phyloP scores from a whole-genome alignment of 352 stramenopile species.

The Detonula confervacea region DNA sequence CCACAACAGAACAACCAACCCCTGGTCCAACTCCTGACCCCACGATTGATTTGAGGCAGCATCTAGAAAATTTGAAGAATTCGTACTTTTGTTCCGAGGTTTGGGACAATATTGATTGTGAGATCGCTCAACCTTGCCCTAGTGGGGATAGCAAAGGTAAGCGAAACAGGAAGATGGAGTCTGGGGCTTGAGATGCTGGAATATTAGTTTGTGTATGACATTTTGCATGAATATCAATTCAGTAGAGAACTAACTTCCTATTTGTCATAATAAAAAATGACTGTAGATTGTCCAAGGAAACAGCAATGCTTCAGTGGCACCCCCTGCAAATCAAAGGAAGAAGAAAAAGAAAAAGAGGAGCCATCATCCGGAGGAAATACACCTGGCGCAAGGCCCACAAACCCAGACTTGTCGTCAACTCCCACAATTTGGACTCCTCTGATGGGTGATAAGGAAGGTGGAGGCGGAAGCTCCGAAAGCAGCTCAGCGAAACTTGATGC shows the following conservation, averaged over 20 bases:
- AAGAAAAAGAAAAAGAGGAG: constrained; percentile 7
- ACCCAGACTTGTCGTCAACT: constrained; percentile 15
- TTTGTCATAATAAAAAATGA: constrained; percentile 2
- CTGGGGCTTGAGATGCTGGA: no score
- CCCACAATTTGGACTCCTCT: constrained; percentile 41
- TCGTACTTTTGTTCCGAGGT: constrained; percentile 52
- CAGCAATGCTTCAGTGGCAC: constrained; percentile 57
- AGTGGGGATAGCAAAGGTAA: constrained; percentile 55
- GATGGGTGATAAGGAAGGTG: constrained; percentile 17
- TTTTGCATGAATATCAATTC: no score
- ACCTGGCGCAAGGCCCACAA: constrained; percentile 1
- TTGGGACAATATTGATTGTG: constrained; percentile 63
- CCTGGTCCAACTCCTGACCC: constrained; percentile 45
- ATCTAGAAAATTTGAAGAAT: constrained; percentile 53
- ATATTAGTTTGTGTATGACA: no score
- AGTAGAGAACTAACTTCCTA: background rate
- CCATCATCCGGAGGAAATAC: constrained; percentile 9
- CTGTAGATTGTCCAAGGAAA: constrained; percentile 60
- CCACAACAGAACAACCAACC: constrained; percentile 35
- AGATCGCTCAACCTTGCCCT: constrained; percentile 54
- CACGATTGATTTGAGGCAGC: constrained; percentile 55
- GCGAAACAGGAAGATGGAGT: no score
- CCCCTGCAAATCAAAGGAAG: constrained; percentile 37
- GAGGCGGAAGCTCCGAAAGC: no score
- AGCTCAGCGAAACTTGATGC: background rate